Conservation (phyloP, 2,329 filamentous ascomycete genomes). For the Lachnellula subtilissima region DNA sequence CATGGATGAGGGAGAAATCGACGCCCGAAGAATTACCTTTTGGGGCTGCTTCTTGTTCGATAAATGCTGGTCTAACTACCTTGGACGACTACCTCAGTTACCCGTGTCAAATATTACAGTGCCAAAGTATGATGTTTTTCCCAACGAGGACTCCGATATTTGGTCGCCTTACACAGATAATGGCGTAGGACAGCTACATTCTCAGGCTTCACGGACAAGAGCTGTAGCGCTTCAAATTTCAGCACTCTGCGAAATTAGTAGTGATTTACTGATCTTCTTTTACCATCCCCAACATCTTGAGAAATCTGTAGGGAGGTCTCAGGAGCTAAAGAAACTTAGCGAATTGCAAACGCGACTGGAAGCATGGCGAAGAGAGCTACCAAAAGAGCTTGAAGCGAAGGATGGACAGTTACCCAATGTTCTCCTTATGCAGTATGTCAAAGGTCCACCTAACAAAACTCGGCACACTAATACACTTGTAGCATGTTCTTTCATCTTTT, state of each 20-base stretch:
- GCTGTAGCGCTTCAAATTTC: constrained; percentile 78
- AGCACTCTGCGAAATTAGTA: constrained; percentile 86
- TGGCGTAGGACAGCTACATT: constrained; percentile 66
- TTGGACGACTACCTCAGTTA: constrained; percentile 85
- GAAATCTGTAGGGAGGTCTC: constrained; percentile 64
- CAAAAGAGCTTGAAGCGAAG: constrained; percentile 80
- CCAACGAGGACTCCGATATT: constrained; percentile 74
- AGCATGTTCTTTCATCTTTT: constrained; percentile 98
- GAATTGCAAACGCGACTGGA: constrained; percentile 88
- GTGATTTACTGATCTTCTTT: constrained; percentile 82
- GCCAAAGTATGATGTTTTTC: constrained; percentile 86
- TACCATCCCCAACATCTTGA: constrained; percentile 74
- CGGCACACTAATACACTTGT: constrained; percentile 23
- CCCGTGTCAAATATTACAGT: constrained; percentile 75
- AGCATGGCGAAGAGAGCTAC: constrained; percentile 79
- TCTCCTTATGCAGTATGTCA: constrained; percentile 72
- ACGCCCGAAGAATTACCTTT: constrained; percentile 86
- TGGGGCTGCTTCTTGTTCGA: constrained; percentile 99
- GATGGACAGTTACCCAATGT: constrained; percentile 87
- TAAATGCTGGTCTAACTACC: constrained; percentile 98
- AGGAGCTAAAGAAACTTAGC: constrained; percentile 86
- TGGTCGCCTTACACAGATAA: constrained; percentile 89
- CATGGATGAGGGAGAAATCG: constrained; percentile 76
- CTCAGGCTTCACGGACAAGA: constrained; percentile 77
- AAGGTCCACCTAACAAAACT: not conserved